Evolutionary conservation across 2,329 filamentous ascomycete genomes (phyloP).

Genomic region (Rhinocladiella similis): DNA sequence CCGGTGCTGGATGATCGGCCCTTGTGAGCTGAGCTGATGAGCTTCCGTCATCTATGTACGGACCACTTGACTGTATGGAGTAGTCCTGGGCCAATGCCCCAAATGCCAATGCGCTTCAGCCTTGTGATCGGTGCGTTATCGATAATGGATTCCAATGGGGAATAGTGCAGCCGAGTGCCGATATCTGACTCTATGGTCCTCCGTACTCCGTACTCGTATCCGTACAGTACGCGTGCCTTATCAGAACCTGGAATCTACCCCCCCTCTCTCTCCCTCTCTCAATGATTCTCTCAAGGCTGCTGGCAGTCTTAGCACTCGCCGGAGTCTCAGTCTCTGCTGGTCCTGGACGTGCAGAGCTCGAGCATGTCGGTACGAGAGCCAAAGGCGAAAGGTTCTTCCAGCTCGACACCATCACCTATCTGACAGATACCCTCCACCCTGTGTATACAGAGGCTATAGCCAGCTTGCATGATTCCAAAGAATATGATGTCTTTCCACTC

Average conservation of each 20-base stretch:
- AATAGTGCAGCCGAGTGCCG: no score
- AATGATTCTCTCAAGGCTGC: neutral
- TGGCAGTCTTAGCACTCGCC: neutral
- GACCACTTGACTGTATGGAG: no score
- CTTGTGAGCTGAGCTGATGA: no score
- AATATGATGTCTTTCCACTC: neutral
- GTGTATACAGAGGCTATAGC: neutral
- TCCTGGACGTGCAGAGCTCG: neutral
- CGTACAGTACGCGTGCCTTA: neutral
- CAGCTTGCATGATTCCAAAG: neutral
- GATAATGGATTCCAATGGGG: no score
- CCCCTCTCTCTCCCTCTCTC: neutral
- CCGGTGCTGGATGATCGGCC: no score
- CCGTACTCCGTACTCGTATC: no score
- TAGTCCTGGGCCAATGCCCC: no score
- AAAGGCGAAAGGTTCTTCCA: neutral
- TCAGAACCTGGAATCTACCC: neutral
- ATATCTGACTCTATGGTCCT: no score
- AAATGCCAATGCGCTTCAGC: neutral
- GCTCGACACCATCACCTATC: neutral
- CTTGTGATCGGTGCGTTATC: no score
- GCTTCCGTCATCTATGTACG: no score
- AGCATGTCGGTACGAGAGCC: neutral
- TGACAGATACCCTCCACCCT: neutral
- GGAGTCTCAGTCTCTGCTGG: neutral